These are phyloP conservation scores for Aureobasidium mangrovei DNA, from an alignment of 2,329 filamentous ascomycete species.

Conservation along the genomic window DNA sequence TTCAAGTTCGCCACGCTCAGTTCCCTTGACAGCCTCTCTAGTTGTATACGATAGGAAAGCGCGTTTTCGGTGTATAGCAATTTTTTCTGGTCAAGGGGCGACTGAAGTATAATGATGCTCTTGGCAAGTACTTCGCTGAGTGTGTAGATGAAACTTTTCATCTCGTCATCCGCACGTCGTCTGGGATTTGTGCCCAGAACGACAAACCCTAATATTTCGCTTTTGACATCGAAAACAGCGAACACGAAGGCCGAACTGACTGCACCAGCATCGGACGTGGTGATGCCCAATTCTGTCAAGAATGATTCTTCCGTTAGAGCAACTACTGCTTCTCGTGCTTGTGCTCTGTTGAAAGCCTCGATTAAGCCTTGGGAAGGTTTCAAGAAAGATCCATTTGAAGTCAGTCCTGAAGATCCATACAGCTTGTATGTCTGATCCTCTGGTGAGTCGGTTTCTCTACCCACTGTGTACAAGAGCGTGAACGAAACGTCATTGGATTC, in stretches of 20 bases:
- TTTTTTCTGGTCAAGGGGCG: background rate
- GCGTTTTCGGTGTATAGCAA: background rate
- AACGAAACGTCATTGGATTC: conserved; percentile 13
- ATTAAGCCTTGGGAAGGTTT: background rate
- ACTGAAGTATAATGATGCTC: background rate
- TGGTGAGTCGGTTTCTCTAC: background rate
- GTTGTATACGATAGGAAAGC: background rate
- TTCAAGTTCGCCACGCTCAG: conserved; percentile 25
- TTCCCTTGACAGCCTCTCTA: conserved; percentile 25
- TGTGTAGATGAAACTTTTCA: background rate
- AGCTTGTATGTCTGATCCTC: background rate
- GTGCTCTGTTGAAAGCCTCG: background rate
- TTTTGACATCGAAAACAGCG: background rate
- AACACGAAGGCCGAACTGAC: background rate
- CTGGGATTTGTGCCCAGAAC: background rate
- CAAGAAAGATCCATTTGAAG: background rate
- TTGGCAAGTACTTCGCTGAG: background rate
- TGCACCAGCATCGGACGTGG: background rate
- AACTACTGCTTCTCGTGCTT: background rate
- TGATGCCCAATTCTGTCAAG: background rate
- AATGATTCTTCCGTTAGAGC: background rate
- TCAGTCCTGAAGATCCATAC: background rate
- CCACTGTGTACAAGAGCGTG: conserved; percentile 14
- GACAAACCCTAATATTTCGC: background rate
- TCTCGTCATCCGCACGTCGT: background rate